Evolutionary conservation across 2,329 filamentous ascomycete genomes (phyloP).

Genomic region (Sphaerulina musiva): DNA sequence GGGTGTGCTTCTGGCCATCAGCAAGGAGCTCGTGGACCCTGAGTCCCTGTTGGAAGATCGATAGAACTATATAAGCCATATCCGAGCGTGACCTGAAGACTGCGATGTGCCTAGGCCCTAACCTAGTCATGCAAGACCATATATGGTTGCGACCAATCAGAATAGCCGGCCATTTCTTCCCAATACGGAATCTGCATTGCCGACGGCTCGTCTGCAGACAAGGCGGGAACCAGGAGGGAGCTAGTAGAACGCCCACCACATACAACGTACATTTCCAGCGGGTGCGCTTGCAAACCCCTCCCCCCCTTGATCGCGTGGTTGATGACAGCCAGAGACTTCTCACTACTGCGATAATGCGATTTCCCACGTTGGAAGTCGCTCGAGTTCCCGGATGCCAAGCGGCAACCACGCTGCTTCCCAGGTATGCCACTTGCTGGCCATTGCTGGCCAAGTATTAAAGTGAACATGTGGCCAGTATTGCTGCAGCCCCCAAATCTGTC

Average conservation of each 20-base stretch:
- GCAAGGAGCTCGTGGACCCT: too few relatives aligned
- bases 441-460: neutral
- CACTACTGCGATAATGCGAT: constrained; percentile 1
- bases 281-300: neutral
- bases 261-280: neutral
- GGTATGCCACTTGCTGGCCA: neutral
- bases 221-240: neutral
- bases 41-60: too few relatives aligned
- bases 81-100: neutral
- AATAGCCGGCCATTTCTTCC: neutral
- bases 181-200: neutral
- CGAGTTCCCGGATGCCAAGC: neutral
- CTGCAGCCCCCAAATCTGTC: neutral
- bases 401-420: neutral
- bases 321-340: constrained; percentile 32
- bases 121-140: neutral
- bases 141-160: neutral
- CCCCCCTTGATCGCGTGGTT: neutral
- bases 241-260: neutral
- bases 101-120: neutral
- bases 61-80: too few relatives aligned
- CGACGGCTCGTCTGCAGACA: neutral
- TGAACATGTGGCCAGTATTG: neutral
- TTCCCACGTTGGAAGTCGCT: neutral
- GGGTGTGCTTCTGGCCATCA: too few relatives aligned